phyloP scores from a whole-genome alignment of 2,329 filamentous ascomycete species.

The Diaporthe sp. region DNA sequence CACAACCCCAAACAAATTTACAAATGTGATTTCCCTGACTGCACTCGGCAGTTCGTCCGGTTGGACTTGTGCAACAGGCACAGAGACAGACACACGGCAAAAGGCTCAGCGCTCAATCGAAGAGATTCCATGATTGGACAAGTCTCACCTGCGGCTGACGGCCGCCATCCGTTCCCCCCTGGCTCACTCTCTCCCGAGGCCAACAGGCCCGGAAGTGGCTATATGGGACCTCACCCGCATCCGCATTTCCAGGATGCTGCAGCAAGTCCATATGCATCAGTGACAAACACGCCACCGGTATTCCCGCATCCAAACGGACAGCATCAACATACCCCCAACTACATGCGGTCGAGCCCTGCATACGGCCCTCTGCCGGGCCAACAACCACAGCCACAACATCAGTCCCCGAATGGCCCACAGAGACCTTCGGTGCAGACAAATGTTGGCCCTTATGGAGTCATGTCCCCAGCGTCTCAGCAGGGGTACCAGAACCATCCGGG shows the following conservation, averaged over 20 bases:
- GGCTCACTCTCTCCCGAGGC: constrained; percentile 62
- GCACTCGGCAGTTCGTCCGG: constrained; percentile 89
- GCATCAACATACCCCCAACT: constrained; percentile 56
- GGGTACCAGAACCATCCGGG: constrained; percentile 61
- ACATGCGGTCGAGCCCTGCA: constrained; percentile 55
- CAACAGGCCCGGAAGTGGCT: constrained; percentile 57
- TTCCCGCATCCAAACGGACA: constrained; percentile 50
- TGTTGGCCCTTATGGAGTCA: constrained; percentile 62
- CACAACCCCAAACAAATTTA: constrained; percentile 97
- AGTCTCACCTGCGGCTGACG: constrained; percentile 56
- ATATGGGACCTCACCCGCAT: constrained; percentile 57
- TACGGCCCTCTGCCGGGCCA: constrained; percentile 50
- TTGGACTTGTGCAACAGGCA: constrained; percentile 92
- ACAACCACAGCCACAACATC: constrained; percentile 50
- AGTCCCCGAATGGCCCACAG: constrained; percentile 57
- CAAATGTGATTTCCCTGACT: constrained; percentile 91
- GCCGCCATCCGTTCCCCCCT: constrained; percentile 55
- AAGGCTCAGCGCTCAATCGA: constrained; percentile 81
- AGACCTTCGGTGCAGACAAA: constrained; percentile 62
- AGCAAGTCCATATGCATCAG: constrained; percentile 61
- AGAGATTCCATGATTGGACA: constrained; percentile 76
- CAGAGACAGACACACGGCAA: constrained; percentile 83
- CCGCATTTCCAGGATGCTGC: constrained; percentile 59
- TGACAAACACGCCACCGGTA: constrained; percentile 57
- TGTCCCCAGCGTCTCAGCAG: constrained; percentile 66